Conservation (phyloP, 306 rosid genomes). For the Trifolium subterraneum region DNA sequence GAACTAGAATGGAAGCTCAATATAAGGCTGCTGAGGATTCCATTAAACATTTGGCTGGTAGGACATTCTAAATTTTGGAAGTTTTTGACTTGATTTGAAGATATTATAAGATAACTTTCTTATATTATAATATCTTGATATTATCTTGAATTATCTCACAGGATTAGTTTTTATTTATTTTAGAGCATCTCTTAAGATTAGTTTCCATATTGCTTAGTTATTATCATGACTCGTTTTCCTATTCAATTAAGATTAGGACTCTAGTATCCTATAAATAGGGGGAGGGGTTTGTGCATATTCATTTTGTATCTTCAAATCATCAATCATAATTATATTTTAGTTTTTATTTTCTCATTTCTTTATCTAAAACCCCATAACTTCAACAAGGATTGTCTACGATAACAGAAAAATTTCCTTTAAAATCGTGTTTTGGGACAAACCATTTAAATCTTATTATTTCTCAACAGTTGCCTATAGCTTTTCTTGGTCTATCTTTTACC, state of each 20-base stretch:
- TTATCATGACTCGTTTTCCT: background rate
- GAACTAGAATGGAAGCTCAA: constrained; percentile 92
- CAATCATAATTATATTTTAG: background rate
- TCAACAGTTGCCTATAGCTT: background rate
- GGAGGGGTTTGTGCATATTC: background rate
- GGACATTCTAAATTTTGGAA: constrained; percentile 25
- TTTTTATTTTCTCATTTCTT: background rate
- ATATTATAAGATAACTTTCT: no score
- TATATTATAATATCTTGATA: background rate
- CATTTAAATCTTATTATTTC: constrained; percentile 18
- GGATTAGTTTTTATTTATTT: background rate
- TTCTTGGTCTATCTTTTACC: background rate
- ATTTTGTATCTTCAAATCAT: constrained; percentile 3
- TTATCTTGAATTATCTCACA: background rate
- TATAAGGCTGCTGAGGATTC: constrained; percentile 83
- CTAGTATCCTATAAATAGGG: background rate
- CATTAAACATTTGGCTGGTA: constrained; percentile 89
- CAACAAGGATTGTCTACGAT: background rate
- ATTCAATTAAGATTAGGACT: background rate
- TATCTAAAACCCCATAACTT: constrained; percentile 1
- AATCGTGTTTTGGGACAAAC: background rate
- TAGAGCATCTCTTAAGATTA: background rate
- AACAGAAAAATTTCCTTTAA: background rate
- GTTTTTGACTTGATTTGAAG: constrained; percentile 39
- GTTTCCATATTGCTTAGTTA: background rate